A percentile compares a stretch with the other conserved stretches of the same genome.
Evolutionary conservation across 78 protist species (phyloP).

Genomic region (Capsaspora owczarzaki): DNA sequence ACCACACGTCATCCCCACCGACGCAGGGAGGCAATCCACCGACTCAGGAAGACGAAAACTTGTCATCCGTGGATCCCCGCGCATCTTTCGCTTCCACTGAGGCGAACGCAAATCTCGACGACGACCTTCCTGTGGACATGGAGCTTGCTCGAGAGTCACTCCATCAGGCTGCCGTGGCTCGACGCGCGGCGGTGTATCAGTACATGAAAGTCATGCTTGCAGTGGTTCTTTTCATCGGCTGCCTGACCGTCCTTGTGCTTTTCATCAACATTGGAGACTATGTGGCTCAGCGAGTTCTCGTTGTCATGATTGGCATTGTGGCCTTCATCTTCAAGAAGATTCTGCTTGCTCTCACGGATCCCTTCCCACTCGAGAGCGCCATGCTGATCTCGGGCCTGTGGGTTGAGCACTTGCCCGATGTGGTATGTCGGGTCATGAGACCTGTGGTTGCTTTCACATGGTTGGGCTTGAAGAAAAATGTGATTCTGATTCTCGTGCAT

Average conservation of each 20-base stretch:
- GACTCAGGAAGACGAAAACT: too few relatives aligned
- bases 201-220: too few relatives aligned
- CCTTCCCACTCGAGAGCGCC: constrained; percentile 1
- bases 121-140: too few relatives aligned
- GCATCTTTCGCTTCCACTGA: too few relatives aligned
- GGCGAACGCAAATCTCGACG: too few relatives aligned
- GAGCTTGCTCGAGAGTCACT: too few relatives aligned
- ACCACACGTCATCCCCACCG: too few relatives aligned
- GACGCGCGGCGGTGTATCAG: too few relatives aligned
- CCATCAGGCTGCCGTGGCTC: too few relatives aligned
- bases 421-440: background rate
- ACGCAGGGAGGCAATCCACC: too few relatives aligned
- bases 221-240: background rate
- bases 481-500: background rate
- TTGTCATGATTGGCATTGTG: background rate
- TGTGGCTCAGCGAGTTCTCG: background rate
- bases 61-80: too few relatives aligned
- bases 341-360: background rate
- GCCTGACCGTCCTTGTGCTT: background rate
- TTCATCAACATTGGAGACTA: background rate
- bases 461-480: background rate
- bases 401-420: background rate
- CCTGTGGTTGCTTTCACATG: background rate
- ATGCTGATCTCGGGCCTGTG: constrained; percentile 9
- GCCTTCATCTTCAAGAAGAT: constrained; percentile 13